A percentile compares a stretch with the other conserved stretches of the same genome.
phyloP scores from a whole-genome alignment of 352 stramenopile genomes.

The Globisporangium carolinianum region DNA sequence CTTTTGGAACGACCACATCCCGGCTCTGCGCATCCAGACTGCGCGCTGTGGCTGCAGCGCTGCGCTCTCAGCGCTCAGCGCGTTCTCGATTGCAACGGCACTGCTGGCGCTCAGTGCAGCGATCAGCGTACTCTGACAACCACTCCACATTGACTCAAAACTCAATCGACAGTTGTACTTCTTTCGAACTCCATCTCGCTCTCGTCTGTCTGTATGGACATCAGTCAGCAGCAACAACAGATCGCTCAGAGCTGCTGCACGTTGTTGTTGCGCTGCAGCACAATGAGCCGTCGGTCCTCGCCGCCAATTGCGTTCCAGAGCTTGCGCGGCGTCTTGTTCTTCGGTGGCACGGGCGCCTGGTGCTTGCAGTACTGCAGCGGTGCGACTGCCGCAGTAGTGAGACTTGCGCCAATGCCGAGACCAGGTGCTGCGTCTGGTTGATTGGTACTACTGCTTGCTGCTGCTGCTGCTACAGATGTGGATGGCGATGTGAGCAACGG shows the following conservation, averaged over 20 bases:
- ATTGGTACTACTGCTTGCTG: neutral
- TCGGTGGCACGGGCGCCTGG: slow-evolving; percentile 39
- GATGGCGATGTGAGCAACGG: neutral
- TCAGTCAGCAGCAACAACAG: neutral
- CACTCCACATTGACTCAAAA: neutral
- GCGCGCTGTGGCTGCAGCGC: slow-evolving; percentile 51
- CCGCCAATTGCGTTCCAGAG: slow-evolving; percentile 75
- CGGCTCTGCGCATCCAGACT: slow-evolving; percentile 37
- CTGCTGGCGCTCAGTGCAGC: neutral
- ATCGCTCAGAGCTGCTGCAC: slow-evolving; percentile 12
- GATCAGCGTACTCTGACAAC: neutral
- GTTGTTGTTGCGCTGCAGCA: slow-evolving; percentile 54
- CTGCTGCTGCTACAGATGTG: neutral
- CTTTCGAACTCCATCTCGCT: neutral
- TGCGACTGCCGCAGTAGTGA: neutral
- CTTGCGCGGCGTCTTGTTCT: slow-evolving; percentile 57
- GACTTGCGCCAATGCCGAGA: slow-evolving; percentile 16
- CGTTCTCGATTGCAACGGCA: neutral
- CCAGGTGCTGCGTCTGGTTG: neutral
- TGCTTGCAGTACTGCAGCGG: slow-evolving; percentile 56
- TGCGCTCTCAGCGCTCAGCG: neutral
- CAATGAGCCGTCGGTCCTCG: slow-evolving; percentile 65
- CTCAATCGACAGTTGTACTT: neutral
- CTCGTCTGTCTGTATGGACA: neutral
- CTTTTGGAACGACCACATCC: slow-evolving; percentile 65